phyloP scores from a whole-genome alignment of 2,329 filamentous ascomycete genomes.

The Fusarium heterosporum region DNA sequence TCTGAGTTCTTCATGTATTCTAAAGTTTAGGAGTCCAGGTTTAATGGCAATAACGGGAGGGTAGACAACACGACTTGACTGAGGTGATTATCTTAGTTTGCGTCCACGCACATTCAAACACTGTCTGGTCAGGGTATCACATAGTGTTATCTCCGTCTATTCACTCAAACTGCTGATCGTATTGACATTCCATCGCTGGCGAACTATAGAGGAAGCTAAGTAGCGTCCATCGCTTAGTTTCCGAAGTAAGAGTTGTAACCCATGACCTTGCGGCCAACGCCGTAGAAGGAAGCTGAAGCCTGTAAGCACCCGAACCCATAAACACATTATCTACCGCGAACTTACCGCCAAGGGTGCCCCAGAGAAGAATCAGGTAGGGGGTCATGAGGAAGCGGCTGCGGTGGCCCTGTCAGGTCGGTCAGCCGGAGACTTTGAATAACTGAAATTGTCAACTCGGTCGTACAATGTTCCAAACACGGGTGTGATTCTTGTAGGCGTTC shows the following conservation, averaged over 20 bases:
- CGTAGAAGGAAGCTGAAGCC: slow-evolving; percentile 70
- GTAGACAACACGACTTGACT: slow-evolving; percentile 42
- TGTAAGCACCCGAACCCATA: slow-evolving; percentile 20
- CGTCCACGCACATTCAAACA: slow-evolving; percentile 10
- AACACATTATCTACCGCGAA: slow-evolving; percentile 29
- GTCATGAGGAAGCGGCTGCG: slow-evolving; percentile 74
- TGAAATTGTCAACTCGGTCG: slow-evolving; percentile 49
- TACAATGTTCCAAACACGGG: slow-evolving; percentile 84
- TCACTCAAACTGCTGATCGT: slow-evolving; percentile 45
- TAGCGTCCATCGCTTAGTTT: slow-evolving; percentile 55
- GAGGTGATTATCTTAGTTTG: not conserved
- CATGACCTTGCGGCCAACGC: slow-evolving; percentile 77
- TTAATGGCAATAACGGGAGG: slow-evolving; percentile 49
- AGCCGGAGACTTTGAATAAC: slow-evolving; percentile 29
- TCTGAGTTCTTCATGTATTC: slow-evolving; percentile 47
- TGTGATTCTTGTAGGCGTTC: slow-evolving; percentile 74
- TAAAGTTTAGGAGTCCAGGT: slow-evolving; percentile 49
- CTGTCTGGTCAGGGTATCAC: slow-evolving; percentile 32
- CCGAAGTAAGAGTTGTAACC: slow-evolving; percentile 85
- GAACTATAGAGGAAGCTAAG: slow-evolving; percentile 22
- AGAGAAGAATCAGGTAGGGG: slow-evolving; percentile 75
- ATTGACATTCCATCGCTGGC: slow-evolving; percentile 30
- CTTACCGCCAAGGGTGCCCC: slow-evolving; percentile 72
- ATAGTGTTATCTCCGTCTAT: slow-evolving; percentile 40
- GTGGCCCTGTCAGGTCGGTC: slow-evolving; percentile 62